Conservation (phyloP, 2,329 filamentous ascomycete species). For the Coniochaeta sp. region DNA sequence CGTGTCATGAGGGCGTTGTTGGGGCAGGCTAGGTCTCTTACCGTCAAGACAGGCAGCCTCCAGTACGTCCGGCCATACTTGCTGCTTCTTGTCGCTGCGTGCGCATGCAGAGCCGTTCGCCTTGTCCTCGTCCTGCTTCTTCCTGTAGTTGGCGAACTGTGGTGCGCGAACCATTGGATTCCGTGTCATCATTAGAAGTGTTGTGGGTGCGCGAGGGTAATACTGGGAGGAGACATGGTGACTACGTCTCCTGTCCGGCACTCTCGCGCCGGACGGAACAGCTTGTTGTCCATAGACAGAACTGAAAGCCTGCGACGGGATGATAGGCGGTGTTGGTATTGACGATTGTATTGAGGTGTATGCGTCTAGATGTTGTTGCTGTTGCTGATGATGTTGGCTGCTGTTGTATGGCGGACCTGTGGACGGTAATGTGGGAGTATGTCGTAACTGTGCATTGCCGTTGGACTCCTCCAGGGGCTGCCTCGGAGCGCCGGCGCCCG, state of each 20-base stretch:
- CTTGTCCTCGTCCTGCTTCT: conserved; percentile 46
- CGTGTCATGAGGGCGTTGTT: not conserved
- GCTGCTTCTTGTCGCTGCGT: conserved; percentile 54
- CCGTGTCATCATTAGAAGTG: conserved; percentile 17
- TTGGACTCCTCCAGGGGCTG: conserved; percentile 44
- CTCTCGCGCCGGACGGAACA: conserved; percentile 4
- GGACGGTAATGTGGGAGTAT: conserved; percentile 9
- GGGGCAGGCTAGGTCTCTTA: conserved; percentile 25
- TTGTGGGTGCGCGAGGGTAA: not conserved
- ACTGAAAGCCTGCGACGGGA: conserved; percentile 43
- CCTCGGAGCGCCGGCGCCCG: conserved; percentile 13
- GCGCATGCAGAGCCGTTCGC: not conserved
- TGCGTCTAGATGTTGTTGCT: conserved; percentile 30
- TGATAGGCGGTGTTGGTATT: conserved; percentile 34
- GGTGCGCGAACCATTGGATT: conserved; percentile 57
- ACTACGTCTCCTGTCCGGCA: not conserved
- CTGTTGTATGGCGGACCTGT: not conserved
- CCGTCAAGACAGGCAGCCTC: conserved; percentile 63
- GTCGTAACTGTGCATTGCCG: conserved; percentile 39
- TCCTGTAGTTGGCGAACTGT: conserved; percentile 58
- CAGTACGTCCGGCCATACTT: conserved; percentile 54
- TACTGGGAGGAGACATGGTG: not conserved
- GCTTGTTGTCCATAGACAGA: conserved; percentile 31
- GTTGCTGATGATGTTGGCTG: not conserved
- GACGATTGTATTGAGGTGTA: conserved; percentile 30